phyloP scores from a whole-genome alignment of 2,329 filamentous ascomycete species.

The Aspergillus ochraceoroseus region DNA sequence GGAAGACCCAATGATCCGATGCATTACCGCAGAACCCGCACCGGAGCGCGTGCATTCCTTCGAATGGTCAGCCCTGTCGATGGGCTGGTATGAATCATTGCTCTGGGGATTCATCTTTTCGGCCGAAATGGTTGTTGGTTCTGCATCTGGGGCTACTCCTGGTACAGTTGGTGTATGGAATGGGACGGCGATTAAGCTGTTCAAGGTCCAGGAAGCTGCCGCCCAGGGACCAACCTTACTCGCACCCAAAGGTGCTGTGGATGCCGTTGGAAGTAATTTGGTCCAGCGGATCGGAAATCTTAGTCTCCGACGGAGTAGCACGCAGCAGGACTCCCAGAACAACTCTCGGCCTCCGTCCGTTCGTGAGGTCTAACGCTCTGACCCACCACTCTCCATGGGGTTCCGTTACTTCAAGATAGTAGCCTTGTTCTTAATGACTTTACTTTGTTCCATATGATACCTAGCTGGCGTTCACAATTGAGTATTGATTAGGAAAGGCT shows the following conservation, averaged over 20 bases:
- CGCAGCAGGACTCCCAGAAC: slow-evolving; percentile 30
- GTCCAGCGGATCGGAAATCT: slow-evolving; percentile 80
- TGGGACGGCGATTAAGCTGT: slow-evolving; percentile 79
- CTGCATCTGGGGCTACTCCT: slow-evolving; percentile 52
- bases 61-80: slow-evolving; percentile 82
- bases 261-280: slow-evolving; percentile 85
- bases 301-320: slow-evolving; percentile 52
- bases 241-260: slow-evolving; percentile 82
- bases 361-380: slow-evolving; percentile 33
- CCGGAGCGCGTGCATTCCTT: slow-evolving; percentile 79
- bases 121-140: slow-evolving; percentile 68
- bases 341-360: slow-evolving; percentile 30
- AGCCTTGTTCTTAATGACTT: slow-evolving; percentile 14
- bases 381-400: neutral
- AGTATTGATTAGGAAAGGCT: neutral
- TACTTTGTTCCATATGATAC: slow-evolving; percentile 19
- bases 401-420: slow-evolving; percentile 8
- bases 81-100: slow-evolving; percentile 94
- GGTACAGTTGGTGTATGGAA: slow-evolving; percentile 94
- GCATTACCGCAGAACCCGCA: slow-evolving; percentile 64
- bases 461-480: slow-evolving; percentile 18
- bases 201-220: slow-evolving; percentile 80
- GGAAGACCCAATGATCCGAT: slow-evolving; percentile 57
- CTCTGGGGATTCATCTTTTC: slow-evolving; percentile 92
- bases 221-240: slow-evolving; percentile 74